Base-by-base conservation (phyloP, 2,329 filamentous ascomycete species). In the Helotiales sp. region DNA sequence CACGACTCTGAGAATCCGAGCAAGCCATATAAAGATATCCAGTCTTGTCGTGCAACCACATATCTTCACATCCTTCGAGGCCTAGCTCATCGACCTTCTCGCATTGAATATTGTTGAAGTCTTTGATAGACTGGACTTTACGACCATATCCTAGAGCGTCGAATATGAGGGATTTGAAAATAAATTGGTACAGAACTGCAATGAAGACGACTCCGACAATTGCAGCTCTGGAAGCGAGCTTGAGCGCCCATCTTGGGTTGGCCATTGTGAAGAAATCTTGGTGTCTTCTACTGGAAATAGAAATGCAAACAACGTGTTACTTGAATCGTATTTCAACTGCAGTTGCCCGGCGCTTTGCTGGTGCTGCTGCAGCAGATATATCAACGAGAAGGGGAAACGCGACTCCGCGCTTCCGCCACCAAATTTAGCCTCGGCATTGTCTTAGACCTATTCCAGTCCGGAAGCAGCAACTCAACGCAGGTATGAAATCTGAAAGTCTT, bases 161-260 rank as follows among this genome's bases (percentile, higher is more conserved):
- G 65, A 78, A 78, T 17, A 79, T 40, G 24, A 77, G 17, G 32
- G 69, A 34, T 55, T 74, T 76, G 64, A 76, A 70, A 15, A 76
- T n/a, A 28, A 75, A 73, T 69, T 79, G 76, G 64, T 78, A 79
- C 10, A 77, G 30, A 17, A 73, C 54, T n/a, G 71, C 71, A 26
- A 73, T 58, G 45, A 76, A 52, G 11, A 71, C 66, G 40, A 71
- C 66, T 45, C 68, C 17, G 11, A 69, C 47, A 7, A 72, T 68
- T 8, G 61, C 62, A 10, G 64, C 63, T 66, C 69, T 72, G 10
- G 70, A 70, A 2, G 69, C 15, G 28, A 72, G 52, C 22, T 57
- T 66, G 52, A 67, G 50, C 45, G 22, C 30, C 34, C 50, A 32
- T 58, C 52, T 20, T 40, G 28, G 20, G 17, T 28, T 58, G 24